phyloP scores from a whole-genome alignment of 805 yeast species.

The Sugiyamaella americana region DNA sequence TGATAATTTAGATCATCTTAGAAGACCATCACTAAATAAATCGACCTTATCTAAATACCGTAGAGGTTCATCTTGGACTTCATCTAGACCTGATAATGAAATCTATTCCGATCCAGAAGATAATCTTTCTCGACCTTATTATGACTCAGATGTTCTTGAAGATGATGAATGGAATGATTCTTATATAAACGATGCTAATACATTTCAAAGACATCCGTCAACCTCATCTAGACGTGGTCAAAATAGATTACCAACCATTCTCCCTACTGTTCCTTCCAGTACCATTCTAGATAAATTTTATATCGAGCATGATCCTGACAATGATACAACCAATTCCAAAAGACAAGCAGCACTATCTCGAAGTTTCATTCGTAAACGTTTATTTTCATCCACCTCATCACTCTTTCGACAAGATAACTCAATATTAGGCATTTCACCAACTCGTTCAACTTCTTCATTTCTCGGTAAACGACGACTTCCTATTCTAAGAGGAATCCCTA shows the following conservation, averaged over 20 bases:
- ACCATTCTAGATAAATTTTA: no score
- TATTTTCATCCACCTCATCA: constrained; percentile 5
- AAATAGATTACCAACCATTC: neutral
- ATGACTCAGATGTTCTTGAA: neutral
- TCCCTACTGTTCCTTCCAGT: constrained; percentile 1
- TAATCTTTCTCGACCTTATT: neutral
- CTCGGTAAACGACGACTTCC: constrained; percentile 1
- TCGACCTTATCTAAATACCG: neutral
- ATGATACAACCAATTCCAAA: neutral
- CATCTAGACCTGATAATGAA: neutral
- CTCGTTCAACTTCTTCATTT: constrained; percentile 13
- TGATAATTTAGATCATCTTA: neutral
- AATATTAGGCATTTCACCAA: constrained; percentile 11
- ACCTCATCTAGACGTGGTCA: neutral
- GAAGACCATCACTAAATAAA: neutral
- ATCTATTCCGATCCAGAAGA: constrained; percentile 8
- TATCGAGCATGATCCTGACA: neutral
- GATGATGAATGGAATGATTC: neutral
- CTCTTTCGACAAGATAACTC: neutral
- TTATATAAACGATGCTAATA: neutral
- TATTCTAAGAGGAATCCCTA: neutral
- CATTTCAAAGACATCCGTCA: neutral
- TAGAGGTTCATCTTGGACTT: constrained; percentile 1
- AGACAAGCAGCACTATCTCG: neutral
- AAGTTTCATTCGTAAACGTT: neutral